Percentiles rank a stretch among this genome's conserved stretches.
phyloP scores from a whole-genome alignment of 2,329 filamentous ascomycete species.

The Penicillium italicum region DNA sequence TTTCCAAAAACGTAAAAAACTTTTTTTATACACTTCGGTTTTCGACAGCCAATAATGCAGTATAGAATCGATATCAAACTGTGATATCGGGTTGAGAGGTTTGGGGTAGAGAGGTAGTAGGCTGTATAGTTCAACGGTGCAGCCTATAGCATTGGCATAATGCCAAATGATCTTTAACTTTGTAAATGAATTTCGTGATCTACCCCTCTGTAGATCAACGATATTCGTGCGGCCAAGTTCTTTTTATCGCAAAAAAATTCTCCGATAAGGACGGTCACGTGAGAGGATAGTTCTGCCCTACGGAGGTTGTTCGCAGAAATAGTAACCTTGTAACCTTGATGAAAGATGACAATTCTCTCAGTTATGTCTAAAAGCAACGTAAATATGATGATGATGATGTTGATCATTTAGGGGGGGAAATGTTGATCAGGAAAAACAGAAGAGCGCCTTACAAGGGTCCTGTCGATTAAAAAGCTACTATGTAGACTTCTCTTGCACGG shows the following conservation, averaged over 20 bases:
- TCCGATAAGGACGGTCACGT: constrained; percentile 3
- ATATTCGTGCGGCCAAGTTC: constrained; percentile 2
- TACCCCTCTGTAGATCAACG: constrained; percentile 9
- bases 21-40: constrained; percentile 1
- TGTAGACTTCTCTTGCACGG: too few relatives aligned
- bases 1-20: not conserved
- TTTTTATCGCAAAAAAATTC: constrained; percentile 6
- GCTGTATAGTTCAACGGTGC: not conserved
- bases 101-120: not conserved
- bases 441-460: too few relatives aligned
- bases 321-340: not conserved
- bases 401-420: too few relatives aligned
- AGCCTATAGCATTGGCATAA: not conserved
- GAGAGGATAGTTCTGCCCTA: not conserved
- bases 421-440: not conserved
- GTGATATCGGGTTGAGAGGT: not conserved
- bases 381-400: not conserved
- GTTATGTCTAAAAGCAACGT: not conserved
- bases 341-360: not conserved
- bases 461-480: too few relatives aligned
- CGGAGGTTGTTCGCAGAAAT: not conserved
- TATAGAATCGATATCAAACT: not conserved
- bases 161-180: not conserved
- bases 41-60: not conserved
- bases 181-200: not conserved